Evolutionary conservation across 148 eudicot genomes (phyloP), one percentile per base, ranked within the genome.

Genomic region (Amaranthus hypochondriacus): DNA sequence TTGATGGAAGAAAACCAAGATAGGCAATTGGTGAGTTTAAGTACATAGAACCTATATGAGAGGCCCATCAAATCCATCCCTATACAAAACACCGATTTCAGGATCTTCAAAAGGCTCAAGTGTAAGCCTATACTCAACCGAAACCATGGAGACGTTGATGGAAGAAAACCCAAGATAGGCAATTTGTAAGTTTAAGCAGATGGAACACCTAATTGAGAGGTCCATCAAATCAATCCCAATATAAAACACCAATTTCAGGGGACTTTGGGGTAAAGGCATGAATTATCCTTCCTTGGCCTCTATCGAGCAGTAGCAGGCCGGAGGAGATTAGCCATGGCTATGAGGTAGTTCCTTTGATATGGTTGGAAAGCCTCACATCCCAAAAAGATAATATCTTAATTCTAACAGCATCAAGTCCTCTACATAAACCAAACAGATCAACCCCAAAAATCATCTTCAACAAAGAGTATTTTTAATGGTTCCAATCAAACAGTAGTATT

Each of bases 121-220:
- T 28, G 39, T 28, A 28, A 28, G 39, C 39, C 39, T 28, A 28
- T 28, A 28, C 39, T 28, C 39, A 28, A 28, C 39, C 39, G 39
- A 28, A 0, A 28, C 39, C 39, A 85, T 39, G 81, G 83, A 54
- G 85, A 85, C 50, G 82, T 18, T 18, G 83, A 13, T 85, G 88
- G 62, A 70, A 82, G 78, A 82, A 82, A 56, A 85, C 70, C 70
- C 10, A 80, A 64, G 15, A 85, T 56, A 0, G 88, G 88, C 7
- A 82, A 65, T 7, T 80, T 82, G 6, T 73, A 66, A 48, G 58
- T 56, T 48, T 57, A 14, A 13, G 8, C 12, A 4, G 74, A 57
- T 4, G 63, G 64, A 5, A 56, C 4, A 56, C 60, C 14, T 4
- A 8, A 56, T 11, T 4, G 15, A 4, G 13, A 8, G 9, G 14